These are phyloP conservation scores for Colletotrichum magnum DNA, from an alignment of 2,329 filamentous ascomycete species.

Conservation along the genomic window DNA sequence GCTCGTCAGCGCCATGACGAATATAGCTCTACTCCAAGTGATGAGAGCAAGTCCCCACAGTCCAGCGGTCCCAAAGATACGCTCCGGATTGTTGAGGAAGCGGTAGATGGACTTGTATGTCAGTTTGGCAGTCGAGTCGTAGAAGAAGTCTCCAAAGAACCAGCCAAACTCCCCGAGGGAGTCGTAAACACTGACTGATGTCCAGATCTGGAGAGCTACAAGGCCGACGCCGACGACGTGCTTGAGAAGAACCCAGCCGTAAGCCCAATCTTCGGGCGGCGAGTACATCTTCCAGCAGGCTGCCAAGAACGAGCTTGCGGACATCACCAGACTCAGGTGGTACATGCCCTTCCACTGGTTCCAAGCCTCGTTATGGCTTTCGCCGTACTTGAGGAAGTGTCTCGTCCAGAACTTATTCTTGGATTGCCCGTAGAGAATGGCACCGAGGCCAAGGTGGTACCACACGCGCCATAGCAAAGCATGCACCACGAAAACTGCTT, in stretches of 20 bases:
- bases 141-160: constrained; percentile 99
- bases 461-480: constrained; percentile 89
- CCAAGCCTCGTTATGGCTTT: constrained; percentile 93
- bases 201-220: constrained; percentile 92
- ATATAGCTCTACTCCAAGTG: constrained; percentile 89
- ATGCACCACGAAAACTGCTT: constrained; percentile 84
- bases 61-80: constrained; percentile 93
- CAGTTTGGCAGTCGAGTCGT: constrained; percentile 87
- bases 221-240: constrained; percentile 88
- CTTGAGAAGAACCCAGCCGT: constrained; percentile 87
- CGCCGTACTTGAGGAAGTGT: constrained; percentile 97
- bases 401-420: constrained; percentile 94
- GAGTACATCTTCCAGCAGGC: constrained; percentile 98
- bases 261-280: constrained; percentile 87
- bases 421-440: constrained; percentile 88
- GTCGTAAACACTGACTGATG: constrained; percentile 91
- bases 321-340: constrained; percentile 91
- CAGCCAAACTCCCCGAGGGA: constrained; percentile 97
- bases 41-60: constrained; percentile 96
- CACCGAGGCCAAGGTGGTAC: constrained; percentile 90
- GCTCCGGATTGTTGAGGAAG: constrained; percentile 97
- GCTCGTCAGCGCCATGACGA: constrained; percentile 86
- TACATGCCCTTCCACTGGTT: constrained; percentile 98
- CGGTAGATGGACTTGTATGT: constrained; percentile 98
- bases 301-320: constrained; percentile 88